phyloP scores from a whole-genome alignment of 1,284 basidiomycete species.

The Pterulicium gracile region DNA sequence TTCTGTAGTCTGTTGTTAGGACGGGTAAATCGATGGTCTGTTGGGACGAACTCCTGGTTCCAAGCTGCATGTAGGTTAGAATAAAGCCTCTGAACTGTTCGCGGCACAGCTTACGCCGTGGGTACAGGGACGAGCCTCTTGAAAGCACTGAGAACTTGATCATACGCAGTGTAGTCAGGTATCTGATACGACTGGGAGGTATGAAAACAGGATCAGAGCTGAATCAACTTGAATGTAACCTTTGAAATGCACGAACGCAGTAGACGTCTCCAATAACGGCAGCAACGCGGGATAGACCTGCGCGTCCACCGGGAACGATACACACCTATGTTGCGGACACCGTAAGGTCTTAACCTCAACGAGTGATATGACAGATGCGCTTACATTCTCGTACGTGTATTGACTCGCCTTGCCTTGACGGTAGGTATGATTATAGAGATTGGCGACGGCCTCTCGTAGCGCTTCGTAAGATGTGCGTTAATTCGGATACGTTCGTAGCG shows the following conservation, averaged over 20 bases:
- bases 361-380: neutral
- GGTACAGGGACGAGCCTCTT: slow-evolving; percentile 85
- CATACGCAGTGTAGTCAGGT: slow-evolving; percentile 82
- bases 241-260: slow-evolving; percentile 33
- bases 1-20: slow-evolving; percentile 23
- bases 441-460: slow-evolving; percentile 68
- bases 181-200: slow-evolving; percentile 63
- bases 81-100: slow-evolving; percentile 2
- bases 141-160: slow-evolving; percentile 82
- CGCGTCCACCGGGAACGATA: slow-evolving; percentile 84
- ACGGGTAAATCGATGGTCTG: slow-evolving; percentile 3
- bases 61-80: slow-evolving; percentile 26
- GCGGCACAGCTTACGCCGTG: slow-evolving; percentile 49
- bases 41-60: slow-evolving; percentile 41
- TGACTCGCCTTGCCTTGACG: slow-evolving; percentile 69
- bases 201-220: slow-evolving; percentile 4
- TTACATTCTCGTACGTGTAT: slow-evolving; percentile 83
- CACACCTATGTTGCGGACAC: slow-evolving; percentile 25
- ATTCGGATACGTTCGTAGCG: neutral
- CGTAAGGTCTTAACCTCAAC: neutral
- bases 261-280: slow-evolving; percentile 84
- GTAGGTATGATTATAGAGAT: slow-evolving; percentile 84
- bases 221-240: slow-evolving; percentile 2
- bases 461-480: slow-evolving; percentile 12
- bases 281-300: slow-evolving; percentile 84